phyloP scores from a whole-genome alignment of 129 eudicot species.

The Centaurea solstitialis region DNA sequence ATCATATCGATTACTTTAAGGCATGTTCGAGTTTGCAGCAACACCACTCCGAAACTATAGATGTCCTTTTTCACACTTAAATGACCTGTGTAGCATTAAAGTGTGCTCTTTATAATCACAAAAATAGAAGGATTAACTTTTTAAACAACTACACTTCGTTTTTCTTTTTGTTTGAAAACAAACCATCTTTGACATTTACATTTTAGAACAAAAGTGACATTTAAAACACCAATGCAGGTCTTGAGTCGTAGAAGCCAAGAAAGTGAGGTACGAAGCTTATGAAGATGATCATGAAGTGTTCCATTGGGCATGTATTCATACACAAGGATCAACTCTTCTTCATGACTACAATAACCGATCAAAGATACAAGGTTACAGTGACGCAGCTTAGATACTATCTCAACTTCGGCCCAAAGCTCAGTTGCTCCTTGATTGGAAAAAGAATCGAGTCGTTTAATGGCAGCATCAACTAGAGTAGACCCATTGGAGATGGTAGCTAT shows the following conservation, averaged over 20 bases:
- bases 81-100: no score
- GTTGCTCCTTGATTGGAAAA: slow-evolving; percentile 15
- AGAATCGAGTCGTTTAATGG: slow-evolving; percentile 19
- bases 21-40: slow-evolving; percentile 23
- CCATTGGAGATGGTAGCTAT: no score
- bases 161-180: no score
- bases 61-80: slow-evolving; percentile 23
- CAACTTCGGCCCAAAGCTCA: slow-evolving; percentile 18
- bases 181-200: no score
- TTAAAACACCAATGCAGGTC: no score
- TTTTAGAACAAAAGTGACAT: no score
- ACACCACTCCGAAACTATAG: slow-evolving; percentile 32
- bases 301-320: slow-evolving; percentile 21
- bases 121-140: not conserved
- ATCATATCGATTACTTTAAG: not conserved
- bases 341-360: slow-evolving; percentile 14
- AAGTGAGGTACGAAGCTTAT: slow-evolving; percentile 8
- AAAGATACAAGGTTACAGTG: slow-evolving; percentile 8
- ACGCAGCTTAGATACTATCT: slow-evolving; percentile 19
- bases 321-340: slow-evolving; percentile 15
- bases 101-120: no score
- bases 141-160: no score
- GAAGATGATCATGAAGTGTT: slow-evolving; percentile 18
- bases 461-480: not conserved
- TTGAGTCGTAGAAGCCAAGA: slow-evolving; percentile 27